Conservation (phyloP, 495 filamentous ascomycete genomes). For the Sporormia fimetaria region DNA sequence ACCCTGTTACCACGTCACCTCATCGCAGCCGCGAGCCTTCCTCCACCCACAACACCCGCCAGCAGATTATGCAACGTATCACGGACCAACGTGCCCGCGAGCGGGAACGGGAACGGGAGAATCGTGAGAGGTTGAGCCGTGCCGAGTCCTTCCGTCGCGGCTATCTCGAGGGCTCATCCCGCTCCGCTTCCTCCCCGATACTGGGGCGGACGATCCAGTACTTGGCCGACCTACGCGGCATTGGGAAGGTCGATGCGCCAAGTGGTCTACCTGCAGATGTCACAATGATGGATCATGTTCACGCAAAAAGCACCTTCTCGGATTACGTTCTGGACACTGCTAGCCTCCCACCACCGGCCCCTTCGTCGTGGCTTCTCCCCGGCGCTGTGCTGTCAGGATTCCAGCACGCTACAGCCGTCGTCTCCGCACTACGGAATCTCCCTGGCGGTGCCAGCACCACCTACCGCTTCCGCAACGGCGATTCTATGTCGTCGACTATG, state of each 20-base stretch:
- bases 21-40: constrained; percentile 8
- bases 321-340: constrained; percentile 54
- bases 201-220: constrained; percentile 56
- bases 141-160: constrained; percentile 42
- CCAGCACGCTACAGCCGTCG: constrained; percentile 41
- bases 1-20: constrained; percentile 9
- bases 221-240: constrained; percentile 47
- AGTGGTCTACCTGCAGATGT: constrained; percentile 40
- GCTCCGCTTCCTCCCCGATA: constrained; percentile 26
- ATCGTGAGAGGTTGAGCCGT: constrained; percentile 39
- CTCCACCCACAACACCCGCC: constrained; percentile 12
- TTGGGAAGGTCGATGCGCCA: constrained; percentile 45
- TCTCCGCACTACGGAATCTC: constrained; percentile 14
- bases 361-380: constrained; percentile 54
- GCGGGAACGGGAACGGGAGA: constrained; percentile 36
- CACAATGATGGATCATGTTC: constrained; percentile 39
- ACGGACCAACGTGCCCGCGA: constrained; percentile 18
- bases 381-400: constrained; percentile 54
- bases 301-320: constrained; percentile 37
- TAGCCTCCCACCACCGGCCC: constrained; percentile 42
- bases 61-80: constrained; percentile 22
- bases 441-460: constrained; percentile 15
- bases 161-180: constrained; percentile 36
- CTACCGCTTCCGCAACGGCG: constrained; percentile 25
- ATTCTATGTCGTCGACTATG: constrained; percentile 18